Conservation (phyloP, 2,329 filamentous ascomycete species). For the Botrytis squamosa region DNA sequence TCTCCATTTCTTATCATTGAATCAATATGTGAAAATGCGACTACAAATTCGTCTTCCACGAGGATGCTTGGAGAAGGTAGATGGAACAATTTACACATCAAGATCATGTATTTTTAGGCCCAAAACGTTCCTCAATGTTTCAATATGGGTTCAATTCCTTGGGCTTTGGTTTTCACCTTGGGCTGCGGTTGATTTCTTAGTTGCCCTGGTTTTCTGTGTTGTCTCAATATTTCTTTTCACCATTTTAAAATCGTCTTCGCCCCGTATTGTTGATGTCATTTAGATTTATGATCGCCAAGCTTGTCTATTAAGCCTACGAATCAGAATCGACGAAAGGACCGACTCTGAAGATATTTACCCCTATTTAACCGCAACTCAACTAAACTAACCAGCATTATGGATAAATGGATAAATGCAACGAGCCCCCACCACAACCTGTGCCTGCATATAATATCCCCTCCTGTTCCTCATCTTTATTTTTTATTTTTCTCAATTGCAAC, state of each 20-base stretch:
- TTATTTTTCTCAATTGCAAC: neutral
- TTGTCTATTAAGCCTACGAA: neutral
- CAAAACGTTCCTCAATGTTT: neutral
- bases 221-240: neutral
- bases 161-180: neutral
- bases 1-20: neutral
- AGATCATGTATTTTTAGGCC: neutral
- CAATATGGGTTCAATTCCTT: neutral
- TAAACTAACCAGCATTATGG: neutral
- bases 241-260: neutral
- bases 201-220: neutral
- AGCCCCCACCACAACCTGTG: neutral
- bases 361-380: constrained; percentile 13
- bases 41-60: neutral
- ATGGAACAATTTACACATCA: neutral
- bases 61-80: neutral
- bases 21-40: neutral
- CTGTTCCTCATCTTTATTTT: neutral
- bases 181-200: neutral
- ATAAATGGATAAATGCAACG: constrained; percentile 20
- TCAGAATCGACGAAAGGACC: constrained; percentile 11
- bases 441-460: constrained; percentile 8
- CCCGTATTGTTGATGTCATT: neutral
- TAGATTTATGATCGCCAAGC: neutral
- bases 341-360: constrained; percentile 2